These are phyloP conservation scores for Bauhinia variegata DNA, from an alignment of 306 rosid species.

Conservation along the genomic window DNA sequence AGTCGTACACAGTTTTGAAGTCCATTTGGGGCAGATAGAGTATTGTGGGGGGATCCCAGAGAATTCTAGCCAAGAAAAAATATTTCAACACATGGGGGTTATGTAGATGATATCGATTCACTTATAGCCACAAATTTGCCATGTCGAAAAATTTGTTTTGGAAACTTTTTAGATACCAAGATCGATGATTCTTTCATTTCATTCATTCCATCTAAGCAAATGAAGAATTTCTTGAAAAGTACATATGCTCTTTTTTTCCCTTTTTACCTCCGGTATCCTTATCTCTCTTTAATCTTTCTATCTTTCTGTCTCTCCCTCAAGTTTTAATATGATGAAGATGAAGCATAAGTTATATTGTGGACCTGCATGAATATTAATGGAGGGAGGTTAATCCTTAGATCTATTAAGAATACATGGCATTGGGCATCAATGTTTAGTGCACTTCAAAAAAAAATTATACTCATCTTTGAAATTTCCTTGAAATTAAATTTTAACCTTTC, in stretches of 20 bases:
- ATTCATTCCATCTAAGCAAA: constrained; percentile 28
- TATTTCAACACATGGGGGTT: constrained; percentile 37
- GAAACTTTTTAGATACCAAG: constrained; percentile 7
- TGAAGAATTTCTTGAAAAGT: constrained; percentile 38
- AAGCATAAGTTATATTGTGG: constrained; percentile 15
- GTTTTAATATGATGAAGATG: constrained; percentile 32
- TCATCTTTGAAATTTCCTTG: not conserved
- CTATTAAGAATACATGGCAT: constrained; percentile 21
- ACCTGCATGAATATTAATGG: constrained; percentile 20
- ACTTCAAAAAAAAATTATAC: no score
- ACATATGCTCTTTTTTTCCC: constrained; percentile 40
- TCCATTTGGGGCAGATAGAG: constrained; percentile 17
- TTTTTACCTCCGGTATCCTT: not conserved
- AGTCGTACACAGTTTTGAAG: constrained; percentile 23
- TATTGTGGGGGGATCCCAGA: constrained; percentile 26
- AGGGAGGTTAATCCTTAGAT: constrained; percentile 28
- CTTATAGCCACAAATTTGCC: constrained; percentile 33
- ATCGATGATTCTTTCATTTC: constrained; percentile 36
- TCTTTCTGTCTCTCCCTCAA: not conserved
- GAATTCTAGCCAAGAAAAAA: constrained; percentile 28
- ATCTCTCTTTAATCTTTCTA: not conserved
- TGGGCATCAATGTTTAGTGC: constrained; percentile 9
- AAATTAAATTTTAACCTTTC: not conserved
- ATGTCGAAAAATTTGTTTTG: constrained; percentile 19
- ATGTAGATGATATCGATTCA: constrained; percentile 14